These are phyloP conservation scores for Teunomyces lycoperdinae DNA, from an alignment of 805 yeast genomes.

Conservation along the genomic window DNA sequence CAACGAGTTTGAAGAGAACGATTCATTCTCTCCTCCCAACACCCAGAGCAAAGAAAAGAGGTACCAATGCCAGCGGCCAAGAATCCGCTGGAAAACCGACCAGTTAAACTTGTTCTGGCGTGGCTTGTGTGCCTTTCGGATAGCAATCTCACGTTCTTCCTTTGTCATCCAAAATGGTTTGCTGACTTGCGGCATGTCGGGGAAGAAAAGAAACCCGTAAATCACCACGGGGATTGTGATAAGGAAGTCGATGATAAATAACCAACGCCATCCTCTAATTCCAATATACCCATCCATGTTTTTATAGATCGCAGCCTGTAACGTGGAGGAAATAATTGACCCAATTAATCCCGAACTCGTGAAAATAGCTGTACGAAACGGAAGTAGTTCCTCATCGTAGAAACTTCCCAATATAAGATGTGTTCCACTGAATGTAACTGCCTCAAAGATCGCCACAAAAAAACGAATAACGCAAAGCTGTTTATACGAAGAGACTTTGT, in stretches of 20 bases:
- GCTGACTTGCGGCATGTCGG: conserved; percentile 51
- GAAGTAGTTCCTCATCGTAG: conserved; percentile 41
- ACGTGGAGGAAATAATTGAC: conserved; percentile 50
- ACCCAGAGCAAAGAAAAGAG: conserved; percentile 51
- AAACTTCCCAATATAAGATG: conserved; percentile 55
- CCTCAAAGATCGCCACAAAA: conserved; percentile 59
- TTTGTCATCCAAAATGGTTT: conserved; percentile 35
- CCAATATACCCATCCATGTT: conserved; percentile 48
- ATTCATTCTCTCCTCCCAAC: conserved; percentile 48
- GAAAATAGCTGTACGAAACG: conserved; percentile 44
- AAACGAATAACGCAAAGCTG: conserved; percentile 59
- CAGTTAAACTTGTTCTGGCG: conserved; percentile 24
- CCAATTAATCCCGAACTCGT: conserved; percentile 56
- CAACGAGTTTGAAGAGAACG: conserved; percentile 45
- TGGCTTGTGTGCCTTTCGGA: conserved; percentile 20
- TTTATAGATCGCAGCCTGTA: conserved; percentile 53
- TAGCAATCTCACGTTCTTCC: conserved; percentile 41
- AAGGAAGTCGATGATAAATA: conserved; percentile 60
- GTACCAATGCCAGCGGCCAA: conserved; percentile 58
- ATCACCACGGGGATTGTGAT: conserved; percentile 56
- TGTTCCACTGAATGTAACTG: conserved; percentile 54
- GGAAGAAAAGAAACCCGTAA: conserved; percentile 57
- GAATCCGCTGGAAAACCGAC: conserved; percentile 35
- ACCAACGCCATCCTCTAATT: conserved; percentile 42
- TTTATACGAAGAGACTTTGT: conserved; percentile 42